These are phyloP conservation scores for Murraya koenigii DNA, from an alignment of 345 rosid species.

Conservation along the genomic window DNA sequence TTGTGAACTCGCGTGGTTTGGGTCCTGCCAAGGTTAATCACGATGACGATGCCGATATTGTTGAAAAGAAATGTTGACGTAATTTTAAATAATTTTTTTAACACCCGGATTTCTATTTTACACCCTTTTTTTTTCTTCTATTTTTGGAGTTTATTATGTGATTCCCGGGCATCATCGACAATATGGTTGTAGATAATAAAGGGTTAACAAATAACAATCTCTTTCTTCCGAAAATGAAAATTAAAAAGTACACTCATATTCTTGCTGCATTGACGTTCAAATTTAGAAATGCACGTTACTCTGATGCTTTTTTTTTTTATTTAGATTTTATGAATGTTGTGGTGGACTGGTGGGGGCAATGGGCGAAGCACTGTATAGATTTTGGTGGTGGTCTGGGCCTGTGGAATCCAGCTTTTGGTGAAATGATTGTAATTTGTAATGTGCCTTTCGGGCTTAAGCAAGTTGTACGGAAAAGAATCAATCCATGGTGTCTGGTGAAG, in stretches of 20 bases:
- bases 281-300: background rate
- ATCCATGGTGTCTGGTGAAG: background rate
- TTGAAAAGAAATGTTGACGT: background rate
- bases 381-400: constrained; percentile 8
- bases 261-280: background rate
- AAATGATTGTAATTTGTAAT: background rate
- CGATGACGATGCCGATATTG: constrained; percentile 38
- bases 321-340: background rate
- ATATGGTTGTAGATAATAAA: constrained; percentile 26
- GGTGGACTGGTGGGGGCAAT: background rate
- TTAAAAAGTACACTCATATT: background rate
- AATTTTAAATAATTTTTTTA: background rate
- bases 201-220: background rate
- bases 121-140: background rate
- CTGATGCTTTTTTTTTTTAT: background rate
- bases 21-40: constrained; percentile 66
- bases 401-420: too few species aligned
- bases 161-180: background rate
- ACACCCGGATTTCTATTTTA: background rate
- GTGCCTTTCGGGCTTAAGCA: background rate
- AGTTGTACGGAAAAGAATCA: background rate
- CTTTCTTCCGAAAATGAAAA: background rate
- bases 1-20: constrained; percentile 27
- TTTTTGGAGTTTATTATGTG: background rate
- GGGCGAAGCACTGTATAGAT: background rate